phyloP scores from a whole-genome alignment of 495 filamentous ascomycete genomes.

The Diplogelasinospora grovesii region DNA sequence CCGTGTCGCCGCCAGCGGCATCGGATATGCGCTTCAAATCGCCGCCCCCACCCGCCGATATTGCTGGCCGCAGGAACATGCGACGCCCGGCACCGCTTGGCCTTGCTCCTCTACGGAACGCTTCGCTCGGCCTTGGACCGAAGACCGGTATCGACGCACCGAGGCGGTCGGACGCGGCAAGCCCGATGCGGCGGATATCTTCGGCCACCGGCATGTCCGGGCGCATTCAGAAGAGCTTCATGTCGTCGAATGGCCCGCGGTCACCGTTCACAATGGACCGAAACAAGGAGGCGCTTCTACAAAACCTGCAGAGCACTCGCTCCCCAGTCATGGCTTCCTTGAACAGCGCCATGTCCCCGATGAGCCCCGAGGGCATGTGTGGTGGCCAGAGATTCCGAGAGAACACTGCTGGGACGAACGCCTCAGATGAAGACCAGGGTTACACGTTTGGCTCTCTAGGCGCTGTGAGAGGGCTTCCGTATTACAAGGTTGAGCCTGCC shows the following conservation, averaged over 20 bases:
- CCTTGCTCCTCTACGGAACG: constrained; percentile 27
- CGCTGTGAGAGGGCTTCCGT: constrained; percentile 9
- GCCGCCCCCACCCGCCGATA: constrained; percentile 40
- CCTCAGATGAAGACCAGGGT: constrained; percentile 34
- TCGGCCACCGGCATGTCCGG: constrained; percentile 33
- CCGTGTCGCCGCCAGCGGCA: constrained; percentile 18
- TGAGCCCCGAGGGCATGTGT: constrained; percentile 20
- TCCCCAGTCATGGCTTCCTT: constrained; percentile 30
- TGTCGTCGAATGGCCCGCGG: constrained; percentile 28
- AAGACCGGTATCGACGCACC: constrained; percentile 35
- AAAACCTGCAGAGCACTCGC: constrained; percentile 28
- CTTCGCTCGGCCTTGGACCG: constrained; percentile 24
- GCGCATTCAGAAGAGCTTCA: constrained; percentile 35
- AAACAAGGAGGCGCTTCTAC: constrained; percentile 33
- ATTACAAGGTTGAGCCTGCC: constrained; percentile 28
- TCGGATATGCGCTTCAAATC: constrained; percentile 33
- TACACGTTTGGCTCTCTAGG: constrained; percentile 23
- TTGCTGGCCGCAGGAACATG: constrained; percentile 42
- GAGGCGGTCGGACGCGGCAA: constrained; percentile 29
- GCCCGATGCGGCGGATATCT: constrained; percentile 41
- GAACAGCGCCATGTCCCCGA: constrained; percentile 29
- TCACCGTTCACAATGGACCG: constrained; percentile 39
- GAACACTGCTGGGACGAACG: constrained; percentile 21
- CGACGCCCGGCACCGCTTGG: constrained; percentile 37
- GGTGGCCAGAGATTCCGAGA: constrained; percentile 24